phyloP scores from a whole-genome alignment of 441 rosid species.

The Mallotus japonicus region DNA sequence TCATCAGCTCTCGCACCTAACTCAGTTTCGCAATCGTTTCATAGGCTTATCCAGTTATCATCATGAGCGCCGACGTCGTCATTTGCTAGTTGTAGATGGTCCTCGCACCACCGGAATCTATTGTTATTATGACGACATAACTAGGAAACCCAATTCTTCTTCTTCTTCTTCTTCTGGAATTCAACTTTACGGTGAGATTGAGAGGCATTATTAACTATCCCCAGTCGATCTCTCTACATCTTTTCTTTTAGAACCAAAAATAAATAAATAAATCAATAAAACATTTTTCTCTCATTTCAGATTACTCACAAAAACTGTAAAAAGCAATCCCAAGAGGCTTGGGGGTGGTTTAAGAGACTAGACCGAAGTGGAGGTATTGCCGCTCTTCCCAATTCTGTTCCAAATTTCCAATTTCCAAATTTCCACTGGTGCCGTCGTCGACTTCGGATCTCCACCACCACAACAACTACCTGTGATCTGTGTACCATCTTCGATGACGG shows the following conservation, averaged over 20 bases:
- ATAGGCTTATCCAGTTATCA: slow-evolving; percentile 8
- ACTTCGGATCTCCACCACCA: no score
- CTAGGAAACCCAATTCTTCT: slow-evolving; percentile 34
- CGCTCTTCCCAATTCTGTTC: not conserved
- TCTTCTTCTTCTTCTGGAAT: slow-evolving; percentile 49
- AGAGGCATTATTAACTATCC: slow-evolving; percentile 44
- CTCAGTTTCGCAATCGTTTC: slow-evolving; percentile 14
- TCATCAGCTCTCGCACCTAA: slow-evolving; percentile 6
- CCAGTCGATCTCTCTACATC: not conserved
- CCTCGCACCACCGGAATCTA: slow-evolving; percentile 25
- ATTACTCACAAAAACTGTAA: slow-evolving; percentile 69
- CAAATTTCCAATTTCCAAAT: not conserved
- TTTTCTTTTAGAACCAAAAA: not conserved
- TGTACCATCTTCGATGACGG: no score
- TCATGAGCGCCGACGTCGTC: slow-evolving; percentile 13
- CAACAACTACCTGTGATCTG: no score
- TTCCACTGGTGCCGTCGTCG: no score
- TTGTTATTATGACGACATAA: slow-evolving; percentile 39
- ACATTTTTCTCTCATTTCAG: slow-evolving; percentile 39
- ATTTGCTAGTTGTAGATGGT: not conserved
- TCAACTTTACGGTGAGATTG: slow-evolving; percentile 76
- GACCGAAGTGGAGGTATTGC: slow-evolving; percentile 66
- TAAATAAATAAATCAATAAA: not conserved
- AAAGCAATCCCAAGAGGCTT: slow-evolving; percentile 62
- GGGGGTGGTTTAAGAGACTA: slow-evolving; percentile 59